Base-by-base conservation (phyloP, 139 green algal genomes). In the Astrephomene gubernaculifera region DNA sequence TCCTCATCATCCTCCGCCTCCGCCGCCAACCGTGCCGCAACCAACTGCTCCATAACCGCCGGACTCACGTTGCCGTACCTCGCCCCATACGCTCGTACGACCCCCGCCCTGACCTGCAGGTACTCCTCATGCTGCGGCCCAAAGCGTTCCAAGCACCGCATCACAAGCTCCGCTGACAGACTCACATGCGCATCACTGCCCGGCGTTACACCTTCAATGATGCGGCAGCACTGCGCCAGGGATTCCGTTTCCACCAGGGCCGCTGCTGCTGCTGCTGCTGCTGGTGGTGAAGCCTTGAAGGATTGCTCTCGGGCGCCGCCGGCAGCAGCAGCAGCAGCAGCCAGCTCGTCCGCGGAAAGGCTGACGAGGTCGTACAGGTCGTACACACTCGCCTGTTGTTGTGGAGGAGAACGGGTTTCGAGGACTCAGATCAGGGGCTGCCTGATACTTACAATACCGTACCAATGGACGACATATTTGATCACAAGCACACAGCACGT, bases 331-430 rank as follows among this genome's bases (percentile, higher is more conserved):
- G 39, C 60, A 43, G 31, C 61, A 10, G 41, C 70, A 31, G 63
- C 71, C 57, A 88, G 39, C 68, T 92, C 85, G 39, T 92, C 89
- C 4, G 82, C 85, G 71, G 64, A 85, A 1, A 92, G 76, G 64
- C 81, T 89, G 22, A 90, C 61, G 29, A 90, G 57, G 73, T 92
- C 89, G 64, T 92, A 92, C 76, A 92, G 17, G 72, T 92, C 89
- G 54, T 92, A 92, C 45, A 89, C 82, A 4, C 38, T 86, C 0
- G 85, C 85, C 85, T 89, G 85, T 3, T 35, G 35, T 45, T 14
- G 35, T 31, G 36, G 49, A 57, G 12, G 49, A 17, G 49, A 12
- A 57, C 14, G 49, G 49, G 49, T 57, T 57, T 57, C 14, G 49
- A n/a, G n/a, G n/a, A n/a, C n/a, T n/a, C n/a, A n/a, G n/a, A n/a